Evolutionary conservation across 1,284 basidiomycete genomes (phyloP).

Genomic region (Heliocybe sulcata): DNA sequence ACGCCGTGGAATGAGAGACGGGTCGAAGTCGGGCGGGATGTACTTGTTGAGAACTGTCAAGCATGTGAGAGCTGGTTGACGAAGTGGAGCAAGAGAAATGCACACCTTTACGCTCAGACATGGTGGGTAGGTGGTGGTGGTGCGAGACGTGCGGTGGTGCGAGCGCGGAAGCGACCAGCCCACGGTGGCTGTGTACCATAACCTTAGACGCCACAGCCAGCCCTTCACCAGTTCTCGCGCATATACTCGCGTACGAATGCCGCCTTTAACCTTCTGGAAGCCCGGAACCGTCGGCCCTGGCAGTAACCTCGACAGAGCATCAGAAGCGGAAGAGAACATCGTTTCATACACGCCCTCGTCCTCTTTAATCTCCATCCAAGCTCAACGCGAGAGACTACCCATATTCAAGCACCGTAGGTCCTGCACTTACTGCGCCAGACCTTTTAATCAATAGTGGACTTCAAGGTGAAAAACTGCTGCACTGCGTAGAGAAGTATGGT

Average conservation of each 20-base stretch:
- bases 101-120: constrained; percentile 86
- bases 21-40: constrained; percentile 96
- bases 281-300: constrained; percentile 83
- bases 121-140: constrained; percentile 20
- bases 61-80: background rate
- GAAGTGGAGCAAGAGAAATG: constrained; percentile 4
- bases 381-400: constrained; percentile 75
- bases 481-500: constrained; percentile 77
- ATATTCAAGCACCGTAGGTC: constrained; percentile 81
- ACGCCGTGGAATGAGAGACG: constrained; percentile 88
- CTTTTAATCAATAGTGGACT: background rate
- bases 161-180: background rate
- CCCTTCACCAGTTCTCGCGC: background rate
- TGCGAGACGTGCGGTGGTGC: background rate
- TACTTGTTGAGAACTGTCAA: constrained; percentile 81
- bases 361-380: constrained; percentile 54
- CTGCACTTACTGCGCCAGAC: constrained; percentile 1
- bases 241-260: constrained; percentile 14
- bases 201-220: background rate
- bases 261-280: constrained; percentile 67
- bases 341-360: constrained; percentile 59
- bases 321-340: constrained; percentile 67
- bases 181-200: background rate
- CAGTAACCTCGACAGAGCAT: constrained; percentile 79
- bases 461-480: constrained; percentile 72